A percentile compares a stretch with the other conserved stretches of the same genome.
phyloP scores from a whole-genome alignment of 164 flowering plant species.

The Vitis cinerea region DNA sequence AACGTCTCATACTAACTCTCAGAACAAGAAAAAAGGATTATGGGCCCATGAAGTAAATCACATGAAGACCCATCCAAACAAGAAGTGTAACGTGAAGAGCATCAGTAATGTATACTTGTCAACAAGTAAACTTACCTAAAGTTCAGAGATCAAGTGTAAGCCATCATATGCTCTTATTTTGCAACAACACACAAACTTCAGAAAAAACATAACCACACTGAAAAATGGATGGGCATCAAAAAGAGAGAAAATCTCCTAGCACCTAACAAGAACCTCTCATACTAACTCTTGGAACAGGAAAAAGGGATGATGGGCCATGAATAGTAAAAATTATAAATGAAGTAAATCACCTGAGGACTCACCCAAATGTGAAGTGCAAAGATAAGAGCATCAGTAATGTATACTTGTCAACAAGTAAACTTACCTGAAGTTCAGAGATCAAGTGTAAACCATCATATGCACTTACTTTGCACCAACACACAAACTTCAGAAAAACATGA shows the following conservation, averaged over 20 bases:
- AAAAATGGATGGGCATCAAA: no score
- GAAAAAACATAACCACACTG: no score
- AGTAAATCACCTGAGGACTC: neutral
- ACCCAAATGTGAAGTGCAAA: constrained; percentile 1
- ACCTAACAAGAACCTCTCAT: no score
- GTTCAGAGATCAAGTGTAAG: constrained; percentile 7
- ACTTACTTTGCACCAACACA: constrained; percentile 15
- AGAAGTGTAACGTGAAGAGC: no score
- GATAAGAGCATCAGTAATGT: constrained; percentile 7
- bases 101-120: neutral
- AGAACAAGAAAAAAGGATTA: no score
- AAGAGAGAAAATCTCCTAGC: no score
- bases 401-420: constrained; percentile 34
- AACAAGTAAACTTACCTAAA: constrained; percentile 17
- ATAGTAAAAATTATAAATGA: neutral
- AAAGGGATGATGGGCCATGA: no score
- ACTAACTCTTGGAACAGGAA: no score
- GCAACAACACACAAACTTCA: neutral
- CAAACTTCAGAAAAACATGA: no score
- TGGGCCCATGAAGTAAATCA: no score
- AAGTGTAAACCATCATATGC: constrained; percentile 55
- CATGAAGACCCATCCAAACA: neutral
- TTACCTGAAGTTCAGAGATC: constrained; percentile 56
- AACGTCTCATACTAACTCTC: no score
- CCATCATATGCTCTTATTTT: no score